These are phyloP conservation scores for Solanum sitiens DNA, from an alignment of 257 asterid genomes.

Conservation along the genomic window DNA sequence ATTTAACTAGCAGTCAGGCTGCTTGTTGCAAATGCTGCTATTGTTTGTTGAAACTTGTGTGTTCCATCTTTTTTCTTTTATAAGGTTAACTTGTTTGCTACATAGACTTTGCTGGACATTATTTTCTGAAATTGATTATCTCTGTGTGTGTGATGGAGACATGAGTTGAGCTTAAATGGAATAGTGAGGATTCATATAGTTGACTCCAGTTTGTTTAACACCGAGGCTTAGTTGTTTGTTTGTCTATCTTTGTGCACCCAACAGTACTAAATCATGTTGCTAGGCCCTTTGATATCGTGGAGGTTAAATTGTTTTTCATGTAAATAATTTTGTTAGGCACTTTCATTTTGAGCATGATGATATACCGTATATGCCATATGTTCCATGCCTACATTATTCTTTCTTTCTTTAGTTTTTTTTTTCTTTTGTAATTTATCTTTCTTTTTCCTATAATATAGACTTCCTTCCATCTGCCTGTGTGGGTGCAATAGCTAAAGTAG, in stretches of 20 bases:
- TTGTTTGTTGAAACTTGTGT: background rate
- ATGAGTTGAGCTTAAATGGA: background rate
- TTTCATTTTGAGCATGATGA: background rate
- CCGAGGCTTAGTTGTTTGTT: background rate
- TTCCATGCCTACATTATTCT: background rate
- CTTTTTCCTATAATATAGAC: constrained; percentile 29
- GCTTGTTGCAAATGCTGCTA: background rate
- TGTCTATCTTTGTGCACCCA: background rate
- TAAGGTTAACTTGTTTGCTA: background rate
- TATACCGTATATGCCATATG: background rate
- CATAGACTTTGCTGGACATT: background rate
- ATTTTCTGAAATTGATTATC: background rate
- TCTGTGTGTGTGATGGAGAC: background rate
- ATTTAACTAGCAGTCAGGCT: background rate
- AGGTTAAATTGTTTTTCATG: no score
- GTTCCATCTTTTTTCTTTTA: background rate
- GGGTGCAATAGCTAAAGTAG: constrained; percentile 87
- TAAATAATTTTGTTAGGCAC: background rate
- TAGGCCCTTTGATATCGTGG: background rate
- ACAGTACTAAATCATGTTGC: background rate
- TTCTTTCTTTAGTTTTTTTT: background rate
- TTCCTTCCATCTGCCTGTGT: constrained; percentile 78
- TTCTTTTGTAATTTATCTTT: background rate
- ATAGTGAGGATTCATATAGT: background rate
- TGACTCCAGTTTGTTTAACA: background rate